Base-by-base conservation (phyloP, 805 yeast genomes). In the Yueomyces sp. region DNA sequence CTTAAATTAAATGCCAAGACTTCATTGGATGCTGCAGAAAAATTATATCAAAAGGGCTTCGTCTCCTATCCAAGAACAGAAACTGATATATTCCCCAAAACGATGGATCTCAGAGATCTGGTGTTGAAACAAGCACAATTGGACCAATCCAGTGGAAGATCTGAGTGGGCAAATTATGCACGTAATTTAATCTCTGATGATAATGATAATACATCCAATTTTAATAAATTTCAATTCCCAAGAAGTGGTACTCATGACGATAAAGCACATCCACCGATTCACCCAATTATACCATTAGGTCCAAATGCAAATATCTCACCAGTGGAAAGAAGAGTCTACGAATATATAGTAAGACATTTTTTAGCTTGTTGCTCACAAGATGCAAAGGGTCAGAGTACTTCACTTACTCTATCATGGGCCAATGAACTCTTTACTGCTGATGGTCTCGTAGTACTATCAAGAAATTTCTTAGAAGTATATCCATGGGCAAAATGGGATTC, bases 241-340 rank as follows among this genome's bases (percentile, higher is more conserved):
- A 65, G 97, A 42, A 69, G 70, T 37, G 99, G 99, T 4, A 71
- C 67, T 9, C 80, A 85, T 56, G 84, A 87, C 56, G 99, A 92
- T 64, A 79, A 86, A 56, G 97, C 98, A 28, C 99, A 92, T 72
- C 97, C 98, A 4, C 96, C 99, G 0, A 92, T 92, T 45, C 96
- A 92, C 61, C 99, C 99, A 0, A 45, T 74, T 66, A 50, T 69
- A 55, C 31, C 67, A 62, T 40, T 58, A 53, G 41, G 55, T 49
- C 28, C 52, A 44, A 26, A 54, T 56, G 40, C 63, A 46, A 49
- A 52, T 33, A 37, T 59, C 26, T 47, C 55, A 11, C 46, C 49
- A 3, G 48, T 49, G n/a, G 82, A 83, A 48, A 73, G 72, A 52
- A 78, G 73, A 47, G 90, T 92, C 0, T 92, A 88, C 60, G 95